Evolutionary conservation across 768 basidiomycete genomes (phyloP).

Genomic region (Naematelia encephala): DNA sequence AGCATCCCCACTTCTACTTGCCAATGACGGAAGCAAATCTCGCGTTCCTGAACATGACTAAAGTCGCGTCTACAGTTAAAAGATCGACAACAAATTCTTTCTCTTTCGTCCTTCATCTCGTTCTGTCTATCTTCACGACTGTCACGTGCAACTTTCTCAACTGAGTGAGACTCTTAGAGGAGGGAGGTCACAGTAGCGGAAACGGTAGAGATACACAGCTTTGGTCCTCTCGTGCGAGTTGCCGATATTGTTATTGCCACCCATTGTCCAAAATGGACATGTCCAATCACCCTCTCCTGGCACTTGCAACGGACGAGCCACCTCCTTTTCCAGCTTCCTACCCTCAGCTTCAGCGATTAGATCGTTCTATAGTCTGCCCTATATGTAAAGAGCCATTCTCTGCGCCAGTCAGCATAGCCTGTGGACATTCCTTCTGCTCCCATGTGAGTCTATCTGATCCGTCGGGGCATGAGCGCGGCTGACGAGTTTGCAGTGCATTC

Average conservation of each 20-base stretch:
- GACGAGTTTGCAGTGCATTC: slow-evolving; percentile 61
- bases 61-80: neutral
- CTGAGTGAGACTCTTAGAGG: neutral
- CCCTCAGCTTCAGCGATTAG: slow-evolving; percentile 62
- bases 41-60: neutral
- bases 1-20: too few relatives aligned
- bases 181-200: too few relatives aligned
- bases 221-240: neutral
- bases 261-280: slow-evolving; percentile 17
- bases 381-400: slow-evolving; percentile 73
- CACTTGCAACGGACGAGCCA: slow-evolving; percentile 55
- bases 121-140: too few relatives aligned
- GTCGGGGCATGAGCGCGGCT: neutral
- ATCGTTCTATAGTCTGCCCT: slow-evolving; percentile 65
- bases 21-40: neutral
- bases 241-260: neutral
- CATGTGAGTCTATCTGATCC: slow-evolving; percentile 21
- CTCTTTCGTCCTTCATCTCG: neutral
- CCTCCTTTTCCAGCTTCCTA: slow-evolving; percentile 63
- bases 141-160: too few relatives aligned
- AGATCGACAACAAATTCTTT: neutral
- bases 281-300: slow-evolving; percentile 33
- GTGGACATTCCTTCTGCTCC: slow-evolving; percentile 76
- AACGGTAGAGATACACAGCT: too few relatives aligned
- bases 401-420: slow-evolving; percentile 68